A percentile compares a stretch with the other conserved stretches of the same genome.
These are phyloP conservation scores for Annulohypoxylon stygium DNA, from an alignment of 495 filamentous ascomycete species.

Conservation along the genomic window DNA sequence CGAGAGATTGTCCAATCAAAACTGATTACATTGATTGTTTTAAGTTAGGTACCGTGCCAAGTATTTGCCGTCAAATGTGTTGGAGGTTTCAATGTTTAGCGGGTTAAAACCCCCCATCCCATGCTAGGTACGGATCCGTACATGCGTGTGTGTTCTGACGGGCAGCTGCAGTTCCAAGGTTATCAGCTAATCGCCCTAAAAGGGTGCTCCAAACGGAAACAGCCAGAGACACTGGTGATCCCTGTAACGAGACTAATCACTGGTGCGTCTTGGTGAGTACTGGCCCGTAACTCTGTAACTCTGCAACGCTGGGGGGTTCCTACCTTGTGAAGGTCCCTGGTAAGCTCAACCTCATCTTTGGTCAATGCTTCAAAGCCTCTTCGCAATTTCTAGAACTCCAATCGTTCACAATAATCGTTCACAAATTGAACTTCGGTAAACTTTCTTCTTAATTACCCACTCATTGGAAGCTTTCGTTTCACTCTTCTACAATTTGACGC, in stretches of 20 bases:
- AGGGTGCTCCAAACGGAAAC: slow-evolving; percentile 34
- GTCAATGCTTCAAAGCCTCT: slow-evolving; percentile 36
- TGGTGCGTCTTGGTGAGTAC: not conserved
- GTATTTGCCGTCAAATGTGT: not conserved
- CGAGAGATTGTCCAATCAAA: slow-evolving; percentile 13
- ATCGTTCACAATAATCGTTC: slow-evolving; percentile 19
- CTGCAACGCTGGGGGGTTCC: slow-evolving; percentile 1
- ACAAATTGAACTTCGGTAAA: slow-evolving; percentile 10
- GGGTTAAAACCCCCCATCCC: not conserved
- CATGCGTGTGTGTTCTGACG: slow-evolving; percentile 6
- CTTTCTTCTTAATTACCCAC: slow-evolving; percentile 9
- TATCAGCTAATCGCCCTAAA: slow-evolving; percentile 29
- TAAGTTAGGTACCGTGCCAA: not conserved
- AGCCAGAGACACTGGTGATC: slow-evolving; percentile 21
- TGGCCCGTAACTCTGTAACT: slow-evolving; percentile 14
- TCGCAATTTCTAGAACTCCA: slow-evolving; percentile 32
- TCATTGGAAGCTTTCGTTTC: not conserved
- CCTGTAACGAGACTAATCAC: slow-evolving; percentile 20
- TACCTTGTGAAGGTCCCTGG: not conserved
- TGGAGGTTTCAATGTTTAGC: not conserved
- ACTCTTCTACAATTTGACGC: not conserved
- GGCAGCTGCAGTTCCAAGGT: slow-evolving; percentile 14
- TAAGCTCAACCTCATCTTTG: slow-evolving; percentile 37
- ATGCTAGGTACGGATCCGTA: not conserved
- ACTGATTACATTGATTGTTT: not conserved